These are phyloP conservation scores for Gonapodya prolifera DNA, from an alignment of 192 early-diverging fungal genomes.

Conservation along the genomic window DNA sequence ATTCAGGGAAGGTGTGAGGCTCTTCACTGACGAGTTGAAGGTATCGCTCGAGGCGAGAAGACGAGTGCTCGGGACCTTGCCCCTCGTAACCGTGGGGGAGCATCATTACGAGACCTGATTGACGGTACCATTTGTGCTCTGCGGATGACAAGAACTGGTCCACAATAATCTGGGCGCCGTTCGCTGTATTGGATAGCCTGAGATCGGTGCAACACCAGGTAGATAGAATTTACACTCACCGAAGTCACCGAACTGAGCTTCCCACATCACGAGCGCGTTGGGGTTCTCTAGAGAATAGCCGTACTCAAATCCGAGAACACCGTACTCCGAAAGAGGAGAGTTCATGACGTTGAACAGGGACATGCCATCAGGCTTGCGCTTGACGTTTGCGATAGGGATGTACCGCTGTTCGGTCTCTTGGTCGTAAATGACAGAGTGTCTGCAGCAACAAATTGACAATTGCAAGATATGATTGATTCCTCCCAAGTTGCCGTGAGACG, in stretches of 20 bases:
- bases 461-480: too few species aligned
- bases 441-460: too few species aligned
- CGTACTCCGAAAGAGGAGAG: constrained; percentile 93
- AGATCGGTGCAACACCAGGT: not conserved
- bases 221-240: not conserved
- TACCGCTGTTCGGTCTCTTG: constrained; percentile 75
- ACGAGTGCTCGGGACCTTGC: constrained; percentile 97
- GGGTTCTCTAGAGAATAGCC: constrained; percentile 94
- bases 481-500: too few species aligned
- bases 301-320: constrained; percentile 89
- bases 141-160: constrained; percentile 94
- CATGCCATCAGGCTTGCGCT: constrained; percentile 61
- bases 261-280: constrained; percentile 89
- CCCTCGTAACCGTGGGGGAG: constrained; percentile 98
- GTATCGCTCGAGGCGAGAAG: constrained; percentile 87
- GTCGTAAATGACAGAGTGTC: constrained; percentile 94
- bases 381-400: constrained; percentile 72
- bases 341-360: constrained; percentile 76
- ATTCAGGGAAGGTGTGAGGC: constrained; percentile 60
- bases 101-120: constrained; percentile 76
- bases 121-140: constrained; percentile 83
- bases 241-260: constrained; percentile 98
- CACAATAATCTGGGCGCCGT: constrained; percentile 93
- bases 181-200: constrained; percentile 35
- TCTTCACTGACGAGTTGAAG: constrained; percentile 93